phyloP scores from a whole-genome alignment of 331 rosid species.

The Rosa hybrid region DNA sequence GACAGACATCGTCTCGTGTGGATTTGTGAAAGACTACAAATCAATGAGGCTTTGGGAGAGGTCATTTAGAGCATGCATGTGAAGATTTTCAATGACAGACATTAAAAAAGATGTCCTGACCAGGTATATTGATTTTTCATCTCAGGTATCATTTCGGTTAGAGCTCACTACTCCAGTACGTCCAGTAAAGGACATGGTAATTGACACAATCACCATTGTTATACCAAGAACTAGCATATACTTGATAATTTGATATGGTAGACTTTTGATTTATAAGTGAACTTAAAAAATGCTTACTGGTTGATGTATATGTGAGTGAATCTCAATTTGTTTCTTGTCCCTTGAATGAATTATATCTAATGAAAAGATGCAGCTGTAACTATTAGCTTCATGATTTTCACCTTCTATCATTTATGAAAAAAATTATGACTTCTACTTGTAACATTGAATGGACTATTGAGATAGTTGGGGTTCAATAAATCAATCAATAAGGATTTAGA shows the following conservation, averaged over 20 bases:
- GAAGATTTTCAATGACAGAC: conserved; percentile 31
- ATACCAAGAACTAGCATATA: conserved; percentile 67
- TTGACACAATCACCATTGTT: conserved; percentile 77
- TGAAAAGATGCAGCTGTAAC: background rate
- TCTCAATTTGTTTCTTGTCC: background rate
- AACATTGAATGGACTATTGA: conserved; percentile 7
- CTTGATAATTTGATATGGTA: too few relatives aligned
- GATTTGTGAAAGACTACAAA: conserved; percentile 86
- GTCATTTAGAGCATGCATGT: conserved; percentile 55
- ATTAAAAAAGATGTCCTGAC: conserved; percentile 42
- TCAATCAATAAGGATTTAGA: background rate
- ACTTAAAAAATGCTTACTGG: conserved; percentile 11
- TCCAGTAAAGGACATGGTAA: conserved; percentile 99
- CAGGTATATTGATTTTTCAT: conserved; percentile 39
- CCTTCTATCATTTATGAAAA: background rate
- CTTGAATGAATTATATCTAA: too few relatives aligned
- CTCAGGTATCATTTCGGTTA: conserved; percentile 97
- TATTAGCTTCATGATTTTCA: conserved; percentile 1
- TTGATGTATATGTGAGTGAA: conserved; percentile 16
- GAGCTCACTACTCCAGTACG: conserved; percentile 99
- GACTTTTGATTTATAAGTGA: too few relatives aligned
- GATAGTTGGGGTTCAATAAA: background rate
- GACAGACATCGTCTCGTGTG: conserved; percentile 93
- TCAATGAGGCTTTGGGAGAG: conserved; percentile 81
- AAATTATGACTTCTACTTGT: background rate